Base-by-base conservation (phyloP, 345 rosid species). In the Acer campestre region DNA sequence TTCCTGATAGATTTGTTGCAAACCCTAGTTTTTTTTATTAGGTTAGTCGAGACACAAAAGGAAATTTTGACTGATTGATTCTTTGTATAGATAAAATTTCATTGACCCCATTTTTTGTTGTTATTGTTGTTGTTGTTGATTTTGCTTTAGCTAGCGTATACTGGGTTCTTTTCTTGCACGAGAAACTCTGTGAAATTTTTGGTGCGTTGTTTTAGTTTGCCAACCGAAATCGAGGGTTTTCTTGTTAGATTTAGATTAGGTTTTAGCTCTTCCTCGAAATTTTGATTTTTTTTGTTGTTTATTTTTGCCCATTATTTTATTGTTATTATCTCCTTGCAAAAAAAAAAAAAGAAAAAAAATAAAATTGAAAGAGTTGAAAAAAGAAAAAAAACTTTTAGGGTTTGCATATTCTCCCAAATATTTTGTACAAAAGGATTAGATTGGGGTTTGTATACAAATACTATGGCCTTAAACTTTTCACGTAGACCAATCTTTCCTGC, bases 381-480 rank as follows among this genome's bases (percentile, higher is more conserved):
- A 17, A 7, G 25, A 58, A 77, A 27, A 27, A 48, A 65, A 9
- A 59, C 18, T 25, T n/a, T 77, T 75, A 67, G 85, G 81, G 70
- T 83, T 81, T 79, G 64, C 48, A 4, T 48, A 23, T 76, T 76
- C 48, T 73, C 27, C 69, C 68, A 18, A n/a, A 29, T 65, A 46
- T 75, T 31, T 17, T 67, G 77, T 80, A 77, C 14, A 38, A 73
- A 17, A 67, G 70, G 75, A 29, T 46, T 67, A 72, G 81, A 44
- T 76, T 74, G 68, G 73, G 66, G 79, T 68, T 70, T 79, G 61
- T 77, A 70, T 85, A 51, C 16, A 64, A n/a, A 68, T 48, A 53
- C 74, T 31, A 95, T 94, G 99, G 89, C 99, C 13, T 88, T 96
- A 85, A 96, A 96, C 84, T 90, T 86, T 86, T 91, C 99, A 22